Conservation (phyloP, 805 yeast genomes). For the Starmerella asiatica region DNA sequence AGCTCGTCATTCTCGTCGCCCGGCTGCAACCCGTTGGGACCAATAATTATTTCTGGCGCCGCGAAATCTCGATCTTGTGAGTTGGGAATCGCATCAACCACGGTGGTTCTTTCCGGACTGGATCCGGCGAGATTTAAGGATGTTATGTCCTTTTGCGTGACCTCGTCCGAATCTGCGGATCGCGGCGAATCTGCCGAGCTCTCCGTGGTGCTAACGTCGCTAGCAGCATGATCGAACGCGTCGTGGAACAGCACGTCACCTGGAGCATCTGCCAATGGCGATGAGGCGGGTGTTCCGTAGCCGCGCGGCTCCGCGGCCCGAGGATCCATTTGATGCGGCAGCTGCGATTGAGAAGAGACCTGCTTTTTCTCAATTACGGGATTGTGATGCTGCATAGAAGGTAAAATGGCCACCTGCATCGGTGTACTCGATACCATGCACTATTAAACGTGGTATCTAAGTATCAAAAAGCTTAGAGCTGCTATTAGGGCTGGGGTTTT, state of each 20-base stretch:
- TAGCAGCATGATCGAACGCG: too few relatives aligned
- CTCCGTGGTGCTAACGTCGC: not conserved
- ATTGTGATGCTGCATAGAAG: not conserved
- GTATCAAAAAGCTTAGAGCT: not conserved
- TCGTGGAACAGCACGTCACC: too few relatives aligned
- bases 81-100: too few relatives aligned
- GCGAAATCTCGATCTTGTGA: too few relatives aligned
- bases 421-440: slow-evolving; percentile 7
- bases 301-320: not conserved
- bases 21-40: too few relatives aligned
- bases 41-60: too few relatives aligned
- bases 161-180: not conserved
- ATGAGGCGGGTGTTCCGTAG: not conserved
- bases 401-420: slow-evolving; percentile 4
- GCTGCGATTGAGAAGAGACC: not conserved
- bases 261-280: too few relatives aligned
- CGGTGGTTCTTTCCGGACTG: too few relatives aligned
- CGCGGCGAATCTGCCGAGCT: not conserved
- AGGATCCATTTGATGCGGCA: not conserved
- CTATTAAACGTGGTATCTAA: not conserved
- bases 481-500: slow-evolving; percentile 1
- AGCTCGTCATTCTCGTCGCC: too few relatives aligned
- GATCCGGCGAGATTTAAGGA: too few relatives aligned
- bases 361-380: not conserved
- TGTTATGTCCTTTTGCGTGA: too few relatives aligned